phyloP scores from a whole-genome alignment of 176 grass and related monocot species.

The Rhynchospora breviuscula region DNA sequence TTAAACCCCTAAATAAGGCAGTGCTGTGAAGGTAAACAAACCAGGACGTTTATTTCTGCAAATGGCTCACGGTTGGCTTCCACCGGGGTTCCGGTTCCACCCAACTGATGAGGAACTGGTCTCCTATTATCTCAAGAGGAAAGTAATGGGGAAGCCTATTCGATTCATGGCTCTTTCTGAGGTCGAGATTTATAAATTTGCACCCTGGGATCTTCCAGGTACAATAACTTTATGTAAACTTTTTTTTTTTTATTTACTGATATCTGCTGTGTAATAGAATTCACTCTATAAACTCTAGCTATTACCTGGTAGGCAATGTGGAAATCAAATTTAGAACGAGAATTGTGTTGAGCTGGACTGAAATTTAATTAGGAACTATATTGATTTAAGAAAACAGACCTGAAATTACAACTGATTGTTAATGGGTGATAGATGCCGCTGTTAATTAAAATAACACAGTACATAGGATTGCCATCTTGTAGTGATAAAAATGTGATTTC shows the following conservation, averaged over 20 bases:
- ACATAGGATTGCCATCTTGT: neutral
- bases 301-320: neutral
- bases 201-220: conserved; percentile 95
- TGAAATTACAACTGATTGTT: neutral
- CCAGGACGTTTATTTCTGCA: neutral
- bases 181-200: conserved; percentile 79
- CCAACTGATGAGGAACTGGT: conserved; percentile 90
- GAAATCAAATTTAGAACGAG: neutral
- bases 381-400: neutral
- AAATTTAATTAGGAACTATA: conserved; percentile 2
- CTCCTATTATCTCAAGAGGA: conserved; percentile 84
- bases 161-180: conserved; percentile 61
- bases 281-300: neutral
- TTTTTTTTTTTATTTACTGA: neutral
- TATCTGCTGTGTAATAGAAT: neutral
- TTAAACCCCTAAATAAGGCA: neutral
- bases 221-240: conserved; percentile 9
- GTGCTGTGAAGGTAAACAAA: neutral
- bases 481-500: neutral
- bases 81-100: conserved; percentile 86
- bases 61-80: conserved; percentile 65
- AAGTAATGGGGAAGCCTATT: conserved; percentile 69
- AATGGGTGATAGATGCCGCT: neutral
- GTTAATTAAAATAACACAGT: neutral
- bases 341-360: neutral